Conservation (phyloP, 2,329 filamentous ascomycete species). For the Curvularia spicifera region DNA sequence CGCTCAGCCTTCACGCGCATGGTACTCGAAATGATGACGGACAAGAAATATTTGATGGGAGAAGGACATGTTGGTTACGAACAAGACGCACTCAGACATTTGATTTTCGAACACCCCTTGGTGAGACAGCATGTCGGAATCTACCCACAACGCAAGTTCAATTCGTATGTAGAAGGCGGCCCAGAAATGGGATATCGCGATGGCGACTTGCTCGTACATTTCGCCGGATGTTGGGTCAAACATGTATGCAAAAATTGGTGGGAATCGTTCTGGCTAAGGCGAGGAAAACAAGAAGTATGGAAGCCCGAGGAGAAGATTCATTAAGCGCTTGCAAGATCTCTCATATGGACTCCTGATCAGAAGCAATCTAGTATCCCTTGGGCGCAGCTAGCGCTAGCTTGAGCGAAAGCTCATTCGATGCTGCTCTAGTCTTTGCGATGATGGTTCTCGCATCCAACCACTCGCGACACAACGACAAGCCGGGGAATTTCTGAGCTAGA, state of each 20-base stretch:
- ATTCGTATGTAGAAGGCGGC: slow-evolving; percentile 47
- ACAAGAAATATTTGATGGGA: slow-evolving; percentile 46
- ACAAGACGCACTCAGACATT: slow-evolving; percentile 47
- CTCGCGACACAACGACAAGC: too few species aligned
- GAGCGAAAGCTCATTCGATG: too few species aligned
- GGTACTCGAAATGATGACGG: slow-evolving; percentile 51
- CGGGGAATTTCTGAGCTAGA: too few species aligned
- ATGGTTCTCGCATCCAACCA: too few species aligned
- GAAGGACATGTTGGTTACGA: slow-evolving; percentile 44
- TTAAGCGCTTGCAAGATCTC: neutral
- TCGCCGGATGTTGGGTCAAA: slow-evolving; percentile 50
- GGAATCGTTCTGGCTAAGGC: slow-evolving; percentile 47
- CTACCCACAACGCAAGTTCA: slow-evolving; percentile 48
- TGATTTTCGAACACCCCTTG: slow-evolving; percentile 45
- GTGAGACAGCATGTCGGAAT: slow-evolving; percentile 49
- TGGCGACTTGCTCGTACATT: slow-evolving; percentile 51
- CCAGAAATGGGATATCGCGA: slow-evolving; percentile 48
- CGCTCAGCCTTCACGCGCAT: slow-evolving; percentile 47
- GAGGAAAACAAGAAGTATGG: slow-evolving; percentile 34
- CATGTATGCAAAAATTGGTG: slow-evolving; percentile 30
- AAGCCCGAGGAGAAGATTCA: slow-evolving; percentile 14
- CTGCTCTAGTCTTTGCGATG: too few species aligned
- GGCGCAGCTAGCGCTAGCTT: too few species aligned
- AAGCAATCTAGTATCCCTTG: too few species aligned
- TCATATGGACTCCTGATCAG: neutral